Conservation (phyloP, 108 stramenopile species). For the Ochromonas danica region DNA sequence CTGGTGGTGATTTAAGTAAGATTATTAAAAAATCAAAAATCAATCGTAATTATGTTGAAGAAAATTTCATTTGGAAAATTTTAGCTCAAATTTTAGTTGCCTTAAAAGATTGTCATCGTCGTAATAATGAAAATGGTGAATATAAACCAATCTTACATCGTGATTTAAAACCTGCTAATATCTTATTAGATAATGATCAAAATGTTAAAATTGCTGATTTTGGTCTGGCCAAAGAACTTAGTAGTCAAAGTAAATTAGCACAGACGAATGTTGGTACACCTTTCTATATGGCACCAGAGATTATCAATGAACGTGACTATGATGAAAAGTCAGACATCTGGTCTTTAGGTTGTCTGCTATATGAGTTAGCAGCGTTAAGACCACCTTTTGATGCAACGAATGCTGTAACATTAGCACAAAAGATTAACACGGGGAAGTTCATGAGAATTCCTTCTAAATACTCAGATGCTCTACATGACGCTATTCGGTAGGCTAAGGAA, state of each 20-base stretch:
- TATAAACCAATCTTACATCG: conserved; percentile 57
- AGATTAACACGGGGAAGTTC: conserved; percentile 59
- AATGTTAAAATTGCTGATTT: conserved; percentile 63
- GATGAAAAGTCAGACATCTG: conserved; percentile 67
- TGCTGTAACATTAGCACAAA: conserved; percentile 59
- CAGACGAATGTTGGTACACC: conserved; percentile 63
- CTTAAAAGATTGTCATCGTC: conserved; percentile 58
- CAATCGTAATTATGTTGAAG: conserved; percentile 44
- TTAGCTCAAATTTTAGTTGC: conserved; percentile 57
- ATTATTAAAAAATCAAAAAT: conserved; percentile 34
- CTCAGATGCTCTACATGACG: not conserved
- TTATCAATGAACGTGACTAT: conserved; percentile 62
- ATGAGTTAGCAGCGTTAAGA: conserved; percentile 48
- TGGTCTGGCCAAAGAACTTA: conserved; percentile 64
- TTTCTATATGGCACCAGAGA: conserved; percentile 67
- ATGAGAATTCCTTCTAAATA: conserved; percentile 51
- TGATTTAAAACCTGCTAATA: conserved; percentile 67
- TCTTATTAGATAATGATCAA: conserved; percentile 50
- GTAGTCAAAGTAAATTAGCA: conserved; percentile 35
- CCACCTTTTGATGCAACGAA: conserved; percentile 64
- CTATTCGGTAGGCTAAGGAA: not conserved
- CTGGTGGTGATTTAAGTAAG: conserved; percentile 53
- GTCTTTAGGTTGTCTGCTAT: conserved; percentile 53
- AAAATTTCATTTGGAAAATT: conserved; percentile 56
- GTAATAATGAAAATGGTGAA: conserved; percentile 46